Evolutionary conservation across 768 basidiomycete genomes (phyloP), one percentile per base, ranked within the genome.

Genomic region (Boletus pseudopeckii): DNA sequence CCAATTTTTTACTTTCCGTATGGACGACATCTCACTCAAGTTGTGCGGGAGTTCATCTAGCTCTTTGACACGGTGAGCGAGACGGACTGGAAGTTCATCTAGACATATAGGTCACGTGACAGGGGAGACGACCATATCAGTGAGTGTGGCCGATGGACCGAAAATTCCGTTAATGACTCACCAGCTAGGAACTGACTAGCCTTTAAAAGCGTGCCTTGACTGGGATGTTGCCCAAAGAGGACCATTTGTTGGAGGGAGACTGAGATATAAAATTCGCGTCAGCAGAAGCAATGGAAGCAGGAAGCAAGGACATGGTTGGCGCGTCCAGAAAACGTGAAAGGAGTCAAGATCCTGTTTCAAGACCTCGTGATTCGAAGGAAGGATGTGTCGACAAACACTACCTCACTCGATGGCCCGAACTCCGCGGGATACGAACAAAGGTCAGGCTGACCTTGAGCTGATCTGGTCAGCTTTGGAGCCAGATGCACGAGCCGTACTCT

Each of bases 201-300:
- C 66, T 87, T 88, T n/a, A 98, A 74, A 11, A 99, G 78, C 0
- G 96, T 99, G 0, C 96, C 96, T 68, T 96, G 92, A 50, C 84
- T 88, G 0, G 96, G 95, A 65, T 98, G 90, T 75, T 97, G 93
- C 0, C 96, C 96, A 65, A 99, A 98, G 50, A 90, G 80, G 46
- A 97, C 92, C 95, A 99, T 98, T 74, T 98, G 96, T 72, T 97
- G 90, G 18, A 98, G 78, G 0, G 94, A 97, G 4, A 98, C 95
- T 91, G 63, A n/a, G 20, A n/a, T 4, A 42, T 4, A 11, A 6
- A 20, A 30, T 20, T 7, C 22, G n/a, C 4, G 28, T 66, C 39
- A 69, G 59, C 36, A 53, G 26, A 22, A 30, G 9, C 7, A n/a
- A 42, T 6, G 2, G 5, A 46, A 45, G 8, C 0, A 22, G n/a